Evolutionary conservation across 306 rosid species (phyloP).

Genomic region (Casuarina glauca): DNA sequence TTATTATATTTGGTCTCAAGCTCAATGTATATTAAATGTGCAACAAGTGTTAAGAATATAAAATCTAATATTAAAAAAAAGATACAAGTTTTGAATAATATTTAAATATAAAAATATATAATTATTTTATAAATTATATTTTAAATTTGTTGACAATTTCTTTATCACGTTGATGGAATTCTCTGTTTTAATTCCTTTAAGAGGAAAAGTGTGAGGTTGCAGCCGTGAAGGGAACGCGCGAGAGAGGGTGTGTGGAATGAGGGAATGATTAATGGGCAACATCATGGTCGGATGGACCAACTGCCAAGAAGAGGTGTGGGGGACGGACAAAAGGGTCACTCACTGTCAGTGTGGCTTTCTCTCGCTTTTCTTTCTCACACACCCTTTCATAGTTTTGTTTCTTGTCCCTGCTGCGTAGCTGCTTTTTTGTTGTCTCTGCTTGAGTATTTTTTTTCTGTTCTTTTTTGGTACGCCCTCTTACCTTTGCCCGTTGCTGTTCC

Average conservation of each 20-base stretch:
- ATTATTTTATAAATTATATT: no score
- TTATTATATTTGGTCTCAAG: no score
- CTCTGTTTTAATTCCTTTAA: no score
- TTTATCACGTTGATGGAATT: no score
- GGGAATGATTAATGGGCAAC: slow-evolving; percentile 7
- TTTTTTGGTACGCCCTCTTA: background rate
- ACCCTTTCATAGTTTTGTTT: background rate
- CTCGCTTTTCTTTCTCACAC: background rate
- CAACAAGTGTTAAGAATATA: no score
- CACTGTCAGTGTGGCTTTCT: background rate
- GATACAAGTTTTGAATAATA: no score
- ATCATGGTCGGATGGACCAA: slow-evolving; percentile 48
- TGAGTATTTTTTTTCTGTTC: background rate
- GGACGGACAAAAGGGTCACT: slow-evolving; percentile 33
- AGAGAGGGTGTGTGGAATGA: background rate
- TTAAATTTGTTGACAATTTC: no score
- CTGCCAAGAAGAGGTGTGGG: slow-evolving; percentile 36
- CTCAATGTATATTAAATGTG: no score
- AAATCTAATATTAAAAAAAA: no score
- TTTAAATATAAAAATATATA: no score
- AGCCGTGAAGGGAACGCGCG: slow-evolving; percentile 27
- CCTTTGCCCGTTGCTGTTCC: background rate
- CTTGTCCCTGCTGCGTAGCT: background rate
- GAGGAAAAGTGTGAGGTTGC: no score
- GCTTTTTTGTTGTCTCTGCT: background rate